phyloP scores from a whole-genome alignment of 129 eudicot species.

The Daucus carota region DNA sequence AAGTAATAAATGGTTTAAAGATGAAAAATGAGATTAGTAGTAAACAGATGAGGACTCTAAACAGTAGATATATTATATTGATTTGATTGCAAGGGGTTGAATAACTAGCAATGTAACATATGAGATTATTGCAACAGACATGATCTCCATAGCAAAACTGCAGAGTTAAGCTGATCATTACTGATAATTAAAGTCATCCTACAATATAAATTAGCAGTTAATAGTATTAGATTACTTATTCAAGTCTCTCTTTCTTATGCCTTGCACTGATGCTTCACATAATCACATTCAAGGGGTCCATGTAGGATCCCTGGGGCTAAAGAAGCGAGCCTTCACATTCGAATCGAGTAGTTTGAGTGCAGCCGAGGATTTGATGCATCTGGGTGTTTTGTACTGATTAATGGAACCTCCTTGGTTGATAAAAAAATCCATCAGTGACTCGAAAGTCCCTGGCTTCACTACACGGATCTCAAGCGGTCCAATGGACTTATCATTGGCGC shows the following conservation, averaged over 20 bases:
- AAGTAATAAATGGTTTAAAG: no score
- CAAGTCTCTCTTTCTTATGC: neutral
- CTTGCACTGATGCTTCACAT: conserved; percentile 5
- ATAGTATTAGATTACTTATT: neutral
- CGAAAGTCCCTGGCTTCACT: conserved; percentile 74
- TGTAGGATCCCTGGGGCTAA: conserved; percentile 67
- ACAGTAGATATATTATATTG: no score
- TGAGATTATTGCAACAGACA: neutral
- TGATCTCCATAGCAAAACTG: neutral
- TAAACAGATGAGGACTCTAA: no score
- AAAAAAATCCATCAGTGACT: conserved; percentile 64
- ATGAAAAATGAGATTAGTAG: no score
- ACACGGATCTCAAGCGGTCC: conserved; percentile 86
- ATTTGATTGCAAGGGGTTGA: no score
- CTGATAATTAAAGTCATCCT: conserved; percentile 2
- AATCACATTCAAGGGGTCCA: conserved; percentile 62
- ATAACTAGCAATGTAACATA: neutral
- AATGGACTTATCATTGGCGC: conserved; percentile 58
- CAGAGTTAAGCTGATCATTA: neutral
- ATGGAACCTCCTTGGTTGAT: conserved; percentile 78
- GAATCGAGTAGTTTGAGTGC: conserved; percentile 67
- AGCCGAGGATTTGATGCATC: conserved; percentile 66
- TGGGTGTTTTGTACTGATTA: conserved; percentile 85
- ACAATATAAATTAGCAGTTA: conserved; percentile 12
- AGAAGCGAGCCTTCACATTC: conserved; percentile 48